Conservation (phyloP, 1,139 yeast species). For the Blastobotrys petasosporus region DNA sequence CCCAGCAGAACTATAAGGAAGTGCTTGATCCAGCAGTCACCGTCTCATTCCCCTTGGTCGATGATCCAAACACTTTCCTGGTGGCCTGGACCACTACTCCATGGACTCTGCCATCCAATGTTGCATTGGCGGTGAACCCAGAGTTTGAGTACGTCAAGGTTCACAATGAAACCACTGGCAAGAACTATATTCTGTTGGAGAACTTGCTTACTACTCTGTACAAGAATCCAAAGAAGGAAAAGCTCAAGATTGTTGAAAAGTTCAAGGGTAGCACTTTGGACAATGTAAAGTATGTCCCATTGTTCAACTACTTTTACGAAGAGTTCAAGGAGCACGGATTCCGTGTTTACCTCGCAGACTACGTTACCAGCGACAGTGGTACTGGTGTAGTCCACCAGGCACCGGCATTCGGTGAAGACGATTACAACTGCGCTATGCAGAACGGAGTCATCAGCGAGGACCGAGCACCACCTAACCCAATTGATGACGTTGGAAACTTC, state of each 20-base stretch:
- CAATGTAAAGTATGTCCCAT: constrained; percentile 75
- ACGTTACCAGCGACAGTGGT: constrained; percentile 93
- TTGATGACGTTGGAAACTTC: constrained; percentile 86
- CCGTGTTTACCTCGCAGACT: constrained; percentile 72
- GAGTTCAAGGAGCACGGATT: constrained; percentile 68
- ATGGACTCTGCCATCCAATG: constrained; percentile 95
- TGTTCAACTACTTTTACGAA: constrained; percentile 74
- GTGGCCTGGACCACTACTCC: constrained; percentile 99
- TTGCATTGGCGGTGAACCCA: constrained; percentile 89
- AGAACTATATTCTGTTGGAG: constrained; percentile 77
- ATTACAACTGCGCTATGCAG: constrained; percentile 74
- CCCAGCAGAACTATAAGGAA: constrained; percentile 96
- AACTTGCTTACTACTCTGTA: constrained; percentile 71
- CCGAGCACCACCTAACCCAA: constrained; percentile 80
- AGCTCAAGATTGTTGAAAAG: constrained; percentile 74
- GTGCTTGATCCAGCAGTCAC: constrained; percentile 97
- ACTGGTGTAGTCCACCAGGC: constrained; percentile 98
- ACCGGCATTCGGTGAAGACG: constrained; percentile 99
- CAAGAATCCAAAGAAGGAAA: constrained; percentile 91
- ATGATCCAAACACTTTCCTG: constrained; percentile 72
- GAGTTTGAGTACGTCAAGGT: constrained; percentile 87
- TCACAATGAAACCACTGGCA: constrained; percentile 78
- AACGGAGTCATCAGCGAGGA: constrained; percentile 70
- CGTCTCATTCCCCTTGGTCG: constrained; percentile 74
- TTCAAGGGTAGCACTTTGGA: constrained; percentile 72